Conservation (phyloP, 768 basidiomycete genomes). For the Strobilomyces dryophilus region DNA sequence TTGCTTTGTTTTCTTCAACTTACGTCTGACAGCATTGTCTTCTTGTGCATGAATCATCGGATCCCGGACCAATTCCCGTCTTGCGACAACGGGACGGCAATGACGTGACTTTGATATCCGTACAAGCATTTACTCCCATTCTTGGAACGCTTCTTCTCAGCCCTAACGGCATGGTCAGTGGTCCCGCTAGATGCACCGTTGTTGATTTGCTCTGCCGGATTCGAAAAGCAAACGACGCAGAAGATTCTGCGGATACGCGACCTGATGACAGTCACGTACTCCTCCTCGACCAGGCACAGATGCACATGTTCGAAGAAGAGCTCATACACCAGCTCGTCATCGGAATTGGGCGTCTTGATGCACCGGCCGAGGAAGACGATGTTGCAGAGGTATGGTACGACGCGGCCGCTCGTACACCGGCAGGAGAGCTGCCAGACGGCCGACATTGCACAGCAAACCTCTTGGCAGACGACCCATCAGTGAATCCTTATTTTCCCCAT, state of each 20-base stretch:
- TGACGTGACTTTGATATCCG: slow-evolving; percentile 51
- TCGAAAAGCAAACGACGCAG: slow-evolving; percentile 50
- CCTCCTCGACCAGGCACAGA: slow-evolving; percentile 52
- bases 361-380: slow-evolving; percentile 33
- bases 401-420: slow-evolving; percentile 30
- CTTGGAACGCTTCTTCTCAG: slow-evolving; percentile 85
- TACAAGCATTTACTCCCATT: slow-evolving; percentile 88
- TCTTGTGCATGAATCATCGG: slow-evolving; percentile 46
- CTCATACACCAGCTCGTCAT: slow-evolving; percentile 84
- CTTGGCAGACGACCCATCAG: slow-evolving; percentile 9
- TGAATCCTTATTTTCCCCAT: slow-evolving; percentile 55
- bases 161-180: slow-evolving; percentile 68
- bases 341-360: slow-evolving; percentile 77
- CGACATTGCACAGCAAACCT: slow-evolving; percentile 12
- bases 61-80: slow-evolving; percentile 10
- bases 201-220: slow-evolving; percentile 76
- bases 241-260: slow-evolving; percentile 32
- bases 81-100: slow-evolving; percentile 11
- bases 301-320: slow-evolving; percentile 72
- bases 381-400: slow-evolving; percentile 31
- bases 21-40: slow-evolving; percentile 53
- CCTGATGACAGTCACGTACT: slow-evolving; percentile 34
- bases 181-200: slow-evolving; percentile 67
- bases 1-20: slow-evolving; percentile 4
- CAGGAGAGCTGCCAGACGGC: slow-evolving; percentile 22